Evolutionary conservation across 352 stramenopile genomes (phyloP).

Genomic region (Elongisporangium prolatum): DNA sequence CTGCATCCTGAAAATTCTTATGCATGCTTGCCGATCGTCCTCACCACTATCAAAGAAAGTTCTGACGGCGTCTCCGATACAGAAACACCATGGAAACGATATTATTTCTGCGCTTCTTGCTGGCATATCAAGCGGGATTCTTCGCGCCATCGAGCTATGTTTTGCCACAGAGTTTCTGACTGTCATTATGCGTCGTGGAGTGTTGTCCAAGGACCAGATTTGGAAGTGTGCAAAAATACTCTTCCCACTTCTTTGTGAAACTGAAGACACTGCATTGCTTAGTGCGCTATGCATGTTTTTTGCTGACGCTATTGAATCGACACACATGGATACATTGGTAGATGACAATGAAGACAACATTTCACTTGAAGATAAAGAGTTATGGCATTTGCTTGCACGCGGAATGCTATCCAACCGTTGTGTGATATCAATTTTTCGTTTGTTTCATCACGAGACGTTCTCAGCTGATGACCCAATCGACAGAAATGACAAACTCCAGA

Average conservation of each 20-base stretch:
- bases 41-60: slow-evolving; percentile 60
- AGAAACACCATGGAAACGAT: slow-evolving; percentile 17
- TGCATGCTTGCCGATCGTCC: slow-evolving; percentile 64
- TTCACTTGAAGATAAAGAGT: slow-evolving; percentile 18
- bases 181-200: slow-evolving; percentile 48
- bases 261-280: slow-evolving; percentile 33
- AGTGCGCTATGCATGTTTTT: slow-evolving; percentile 61
- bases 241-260: slow-evolving; percentile 32
- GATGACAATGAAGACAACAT: slow-evolving; percentile 11
- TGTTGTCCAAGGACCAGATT: slow-evolving; percentile 42
- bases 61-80: slow-evolving; percentile 15
- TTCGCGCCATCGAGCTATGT: slow-evolving; percentile 51
- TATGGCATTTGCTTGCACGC: slow-evolving; percentile 48
- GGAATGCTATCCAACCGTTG: slow-evolving; percentile 29
- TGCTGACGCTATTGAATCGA: slow-evolving; percentile 52
- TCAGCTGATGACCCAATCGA: slow-evolving; percentile 1
- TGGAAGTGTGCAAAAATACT: slow-evolving; percentile 45
- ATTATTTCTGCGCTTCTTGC: slow-evolving; percentile 40
- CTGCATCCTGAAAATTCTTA: slow-evolving; percentile 71
- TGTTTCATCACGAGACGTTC: slow-evolving; percentile 35
- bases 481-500: slow-evolving; percentile 29
- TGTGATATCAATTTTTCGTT: slow-evolving; percentile 33
- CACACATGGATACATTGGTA: slow-evolving; percentile 33
- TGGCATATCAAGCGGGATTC: slow-evolving; percentile 17
- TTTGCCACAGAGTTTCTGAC: slow-evolving; percentile 64